phyloP scores from a whole-genome alignment of 331 rosid species.

The Prunus yedoensis region DNA sequence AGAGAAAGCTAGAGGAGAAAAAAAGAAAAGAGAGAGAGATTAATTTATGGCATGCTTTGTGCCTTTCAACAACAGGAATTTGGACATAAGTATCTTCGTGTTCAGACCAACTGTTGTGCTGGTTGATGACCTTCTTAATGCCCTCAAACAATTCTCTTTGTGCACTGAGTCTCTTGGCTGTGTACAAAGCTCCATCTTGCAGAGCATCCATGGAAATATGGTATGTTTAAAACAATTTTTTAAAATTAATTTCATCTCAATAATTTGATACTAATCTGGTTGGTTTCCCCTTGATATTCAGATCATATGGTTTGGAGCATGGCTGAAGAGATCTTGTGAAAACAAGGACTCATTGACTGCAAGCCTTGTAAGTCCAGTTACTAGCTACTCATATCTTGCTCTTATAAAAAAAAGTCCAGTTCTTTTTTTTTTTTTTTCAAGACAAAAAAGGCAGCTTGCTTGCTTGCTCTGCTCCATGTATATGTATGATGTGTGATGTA shows the following conservation, averaged over 20 bases:
- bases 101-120: conserved; percentile 73
- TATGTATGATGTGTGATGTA: no score
- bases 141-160: conserved; percentile 57
- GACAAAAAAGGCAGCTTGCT: background rate
- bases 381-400: background rate
- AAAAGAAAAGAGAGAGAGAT: background rate
- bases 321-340: conserved; percentile 60
- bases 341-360: conserved; percentile 49
- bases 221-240: conserved; percentile 26
- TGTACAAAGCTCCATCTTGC: conserved; percentile 64
- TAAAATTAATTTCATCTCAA: background rate
- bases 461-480: no score
- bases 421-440: background rate
- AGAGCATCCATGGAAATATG: conserved; percentile 92
- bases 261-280: background rate
- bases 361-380: conserved; percentile 58
- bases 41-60: conserved; percentile 57
- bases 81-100: conserved; percentile 59
- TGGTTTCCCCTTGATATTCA: conserved; percentile 28
- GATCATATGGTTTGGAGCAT: conserved; percentile 91
- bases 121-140: conserved; percentile 58
- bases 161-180: conserved; percentile 67
- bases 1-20: conserved; percentile 1
- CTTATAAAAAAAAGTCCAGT: no score
- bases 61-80: conserved; percentile 52